Base-by-base conservation (phyloP, 108 stramenopile genomes). In the Asterionellopsis glacialis region DNA sequence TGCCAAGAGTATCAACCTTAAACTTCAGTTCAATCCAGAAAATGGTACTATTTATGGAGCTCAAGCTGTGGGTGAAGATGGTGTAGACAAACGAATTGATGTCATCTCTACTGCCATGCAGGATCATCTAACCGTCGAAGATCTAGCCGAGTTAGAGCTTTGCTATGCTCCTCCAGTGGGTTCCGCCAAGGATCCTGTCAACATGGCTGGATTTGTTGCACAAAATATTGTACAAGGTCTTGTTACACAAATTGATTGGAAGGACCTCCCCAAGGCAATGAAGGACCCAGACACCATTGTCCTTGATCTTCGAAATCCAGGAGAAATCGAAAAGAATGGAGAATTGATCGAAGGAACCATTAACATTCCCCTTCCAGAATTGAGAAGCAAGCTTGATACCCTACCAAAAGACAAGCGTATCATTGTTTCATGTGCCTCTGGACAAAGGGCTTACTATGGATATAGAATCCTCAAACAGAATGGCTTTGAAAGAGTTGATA, bases 151-250 rank as follows among this genome's bases (percentile, higher is more conserved):
- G 15, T 59, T 85, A 33, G 84, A 85, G 24, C 60, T 85, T 15
- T 82, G 84, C 45, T 86, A 86, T 61, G 85, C 85, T 11, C 85
- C 84, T 49, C 84, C 84, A 6, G 80, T 82, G 24, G 84, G 84
- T 47, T 71, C 69, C 13, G 84, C 84, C 0, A 85, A 85, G 44
- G 79, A 85, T 45, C 75, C 81, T 14, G 79, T 86, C 21, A 86
- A 86, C 67, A 79, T 80, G 43, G 85, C 85, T 11, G 85, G 85
- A 7, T 80, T 86, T 79, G 76, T 75, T 1, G 85, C 85, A 11
- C 76, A 77, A 45, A 86, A 86, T 52, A 58, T 80, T 40, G 47
- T 82, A 22, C 79, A 86, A 23, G 85, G 85, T 23, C 41, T 82
- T 11, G 81, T 86, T 11, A 73, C 73, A 9, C 79, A 82, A 54